Evolutionary conservation across 768 basidiomycete genomes (phyloP).

Genomic region (Podaxis rugospora): DNA sequence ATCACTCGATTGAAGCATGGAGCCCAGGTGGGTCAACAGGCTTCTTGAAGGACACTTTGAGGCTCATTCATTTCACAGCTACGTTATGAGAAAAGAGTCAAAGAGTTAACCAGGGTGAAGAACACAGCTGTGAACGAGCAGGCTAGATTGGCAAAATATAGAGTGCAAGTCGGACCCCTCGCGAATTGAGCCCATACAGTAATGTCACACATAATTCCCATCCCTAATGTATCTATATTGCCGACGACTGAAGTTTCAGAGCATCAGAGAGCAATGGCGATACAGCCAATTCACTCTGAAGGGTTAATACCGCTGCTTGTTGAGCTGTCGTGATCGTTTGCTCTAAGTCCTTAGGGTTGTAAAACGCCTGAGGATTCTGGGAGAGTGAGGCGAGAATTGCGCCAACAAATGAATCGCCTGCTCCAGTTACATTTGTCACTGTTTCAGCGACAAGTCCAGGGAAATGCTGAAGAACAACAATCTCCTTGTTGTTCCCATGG

Average conservation of each 20-base stretch:
- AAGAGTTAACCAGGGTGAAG: conserved; percentile 29
- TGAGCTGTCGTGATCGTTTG: conserved; percentile 54
- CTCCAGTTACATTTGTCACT: conserved; percentile 80
- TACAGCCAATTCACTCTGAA: conserved; percentile 57
- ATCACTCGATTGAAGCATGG: conserved; percentile 77
- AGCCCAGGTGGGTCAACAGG: conserved; percentile 45
- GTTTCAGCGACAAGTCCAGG: conserved; percentile 44
- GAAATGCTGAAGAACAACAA: conserved; percentile 70
- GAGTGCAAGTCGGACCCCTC: conserved; percentile 60
- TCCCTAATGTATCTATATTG: not conserved
- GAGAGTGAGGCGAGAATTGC: conserved; percentile 69
- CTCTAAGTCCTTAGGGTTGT: conserved; percentile 39
- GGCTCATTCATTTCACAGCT: conserved; percentile 29
- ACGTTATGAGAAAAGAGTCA: conserved; percentile 51
- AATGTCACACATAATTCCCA: not conserved
- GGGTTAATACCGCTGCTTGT: conserved; percentile 54
- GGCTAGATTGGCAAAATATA: conserved; percentile 44
- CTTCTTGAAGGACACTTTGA: not conserved
- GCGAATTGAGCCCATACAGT: not conserved
- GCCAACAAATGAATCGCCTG: conserved; percentile 89
- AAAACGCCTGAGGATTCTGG: conserved; percentile 38
- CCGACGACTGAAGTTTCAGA: conserved; percentile 11
- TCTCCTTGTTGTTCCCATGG: conserved; percentile 39
- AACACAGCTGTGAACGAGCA: conserved; percentile 41
- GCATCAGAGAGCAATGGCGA: conserved; percentile 54